Base-by-base conservation (phyloP, 78 protist species). In the Capsaspora owczarzaki region DNA sequence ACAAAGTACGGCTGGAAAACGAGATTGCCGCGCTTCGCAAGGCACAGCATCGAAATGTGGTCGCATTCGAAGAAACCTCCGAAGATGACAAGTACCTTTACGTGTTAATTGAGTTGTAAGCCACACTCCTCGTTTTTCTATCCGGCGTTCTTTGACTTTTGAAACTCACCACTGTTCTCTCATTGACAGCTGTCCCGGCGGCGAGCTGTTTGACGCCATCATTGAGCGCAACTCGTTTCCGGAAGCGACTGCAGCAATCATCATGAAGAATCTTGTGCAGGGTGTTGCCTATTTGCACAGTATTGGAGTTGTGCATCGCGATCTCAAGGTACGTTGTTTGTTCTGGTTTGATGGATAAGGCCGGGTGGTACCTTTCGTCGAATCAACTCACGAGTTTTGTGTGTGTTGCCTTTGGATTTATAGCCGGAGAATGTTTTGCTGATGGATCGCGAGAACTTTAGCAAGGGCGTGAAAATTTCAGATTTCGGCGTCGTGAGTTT, bases 121-220 rank as follows among this genome's bases (percentile, higher is more conserved):
- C 25, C n/a, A n/a, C n/a, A n/a, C n/a, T n/a, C n/a, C n/a, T n/a
- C n/a, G n/a, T n/a, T n/a, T n/a, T n/a, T n/a, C n/a, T n/a, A n/a
- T n/a, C n/a, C n/a, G n/a, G n/a, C n/a, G n/a, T n/a, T n/a, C n/a
- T n/a, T n/a, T 49, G 56, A 49, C 56, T 16, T 49, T 10, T 49
- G 56, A 49, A 10, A 49, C 56, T 49, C 16, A 20, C n/a, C 56
- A 49, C 66, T 29, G 8, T 16, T 29, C 12, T 25, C 33, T 12
- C n/a, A 56, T 56, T 56, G 33, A 2, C 66, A 56, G 66, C 66
- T 56, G 66, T 56, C 66, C 66, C 14, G 66, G 66, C n/a, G 66
- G 66, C 66, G 66, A 56, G 66, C 66, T 56, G 25, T 56, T 56
- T 16, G 66, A 56, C 35, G 66, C 66, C 35, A 16, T 56, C 4